phyloP scores from a whole-genome alignment of 148 eudicot genomes.

The Nyssa sinensis region DNA sequence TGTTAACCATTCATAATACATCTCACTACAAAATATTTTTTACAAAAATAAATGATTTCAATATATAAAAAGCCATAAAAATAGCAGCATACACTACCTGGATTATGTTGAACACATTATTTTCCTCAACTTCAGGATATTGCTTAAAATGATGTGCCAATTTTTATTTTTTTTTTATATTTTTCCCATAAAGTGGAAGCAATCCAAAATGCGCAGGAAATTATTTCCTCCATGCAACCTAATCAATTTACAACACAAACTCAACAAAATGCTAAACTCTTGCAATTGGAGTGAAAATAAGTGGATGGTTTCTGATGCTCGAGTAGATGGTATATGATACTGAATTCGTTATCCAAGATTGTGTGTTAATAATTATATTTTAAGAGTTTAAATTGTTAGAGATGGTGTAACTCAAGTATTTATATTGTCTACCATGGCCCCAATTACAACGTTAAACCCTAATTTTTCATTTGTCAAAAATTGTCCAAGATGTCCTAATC shows the following conservation, averaged over 20 bases:
- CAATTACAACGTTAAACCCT: too few relatives aligned
- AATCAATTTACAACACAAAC: not conserved
- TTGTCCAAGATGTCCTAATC: not conserved
- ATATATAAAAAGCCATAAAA: too few relatives aligned
- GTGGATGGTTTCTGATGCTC: not conserved
- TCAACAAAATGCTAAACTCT: not conserved
- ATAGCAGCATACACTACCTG: too few relatives aligned
- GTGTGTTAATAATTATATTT: too few relatives aligned
- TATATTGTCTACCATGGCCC: too few relatives aligned
- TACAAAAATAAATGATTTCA: too few relatives aligned
- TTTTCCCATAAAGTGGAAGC: not conserved
- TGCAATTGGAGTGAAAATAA: not conserved
- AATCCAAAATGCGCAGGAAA: not conserved
- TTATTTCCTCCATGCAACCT: not conserved
- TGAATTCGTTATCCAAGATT: not conserved
- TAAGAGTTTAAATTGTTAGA: too few relatives aligned
- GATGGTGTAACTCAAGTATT: too few relatives aligned
- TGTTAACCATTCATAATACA: not conserved
- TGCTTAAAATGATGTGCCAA: not conserved
- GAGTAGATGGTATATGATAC: too few relatives aligned
- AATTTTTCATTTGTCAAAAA: too few relatives aligned
- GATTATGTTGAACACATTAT: too few relatives aligned
- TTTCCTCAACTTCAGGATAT: not conserved
- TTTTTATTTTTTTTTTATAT: not conserved
- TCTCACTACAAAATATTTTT: not conserved